These are phyloP conservation scores for Stagonosporopsis rhizophila DNA, from an alignment of 2,329 filamentous ascomycete genomes.

Conservation along the genomic window DNA sequence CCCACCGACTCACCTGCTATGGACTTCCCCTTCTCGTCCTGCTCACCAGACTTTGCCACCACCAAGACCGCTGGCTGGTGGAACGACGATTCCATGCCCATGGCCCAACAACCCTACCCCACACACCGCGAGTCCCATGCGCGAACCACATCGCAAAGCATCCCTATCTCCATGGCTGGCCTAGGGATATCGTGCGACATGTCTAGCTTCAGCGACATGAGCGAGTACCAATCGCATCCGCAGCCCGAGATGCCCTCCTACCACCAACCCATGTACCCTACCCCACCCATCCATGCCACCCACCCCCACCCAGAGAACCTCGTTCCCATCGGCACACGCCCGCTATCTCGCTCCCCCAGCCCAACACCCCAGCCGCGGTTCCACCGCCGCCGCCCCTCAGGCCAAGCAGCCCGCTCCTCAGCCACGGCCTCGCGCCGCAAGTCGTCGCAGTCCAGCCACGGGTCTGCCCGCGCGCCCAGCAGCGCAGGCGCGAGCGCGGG, in stretches of 20 bases:
- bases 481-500: conserved; percentile 39
- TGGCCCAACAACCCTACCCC: conserved; percentile 22
- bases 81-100: conserved; percentile 22
- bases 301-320: conserved; percentile 14
- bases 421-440: conserved; percentile 9
- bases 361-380: conserved; percentile 36
- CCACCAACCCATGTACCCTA: conserved; percentile 7
- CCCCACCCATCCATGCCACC: neutral
- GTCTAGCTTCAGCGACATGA: conserved; percentile 27
- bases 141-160: conserved; percentile 27
- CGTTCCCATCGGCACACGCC: conserved; percentile 30
- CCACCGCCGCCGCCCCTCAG: conserved; percentile 33
- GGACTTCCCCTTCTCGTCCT: conserved; percentile 43
- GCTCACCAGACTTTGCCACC: conserved; percentile 31
- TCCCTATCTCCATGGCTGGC: conserved; percentile 28
- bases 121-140: conserved; percentile 32
- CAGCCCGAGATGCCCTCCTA: conserved; percentile 15
- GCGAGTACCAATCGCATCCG: conserved; percentile 24
- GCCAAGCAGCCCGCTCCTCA: conserved; percentile 9
- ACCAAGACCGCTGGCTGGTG: conserved; percentile 42
- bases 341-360: conserved; percentile 34
- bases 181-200: conserved; percentile 39
- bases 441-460: conserved; percentile 17
- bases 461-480: conserved; percentile 52
- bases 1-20: conserved; percentile 36